These are phyloP conservation scores for Blastocystis sp. DNA, from an alignment of 352 stramenopile species.

Conservation along the genomic window DNA sequence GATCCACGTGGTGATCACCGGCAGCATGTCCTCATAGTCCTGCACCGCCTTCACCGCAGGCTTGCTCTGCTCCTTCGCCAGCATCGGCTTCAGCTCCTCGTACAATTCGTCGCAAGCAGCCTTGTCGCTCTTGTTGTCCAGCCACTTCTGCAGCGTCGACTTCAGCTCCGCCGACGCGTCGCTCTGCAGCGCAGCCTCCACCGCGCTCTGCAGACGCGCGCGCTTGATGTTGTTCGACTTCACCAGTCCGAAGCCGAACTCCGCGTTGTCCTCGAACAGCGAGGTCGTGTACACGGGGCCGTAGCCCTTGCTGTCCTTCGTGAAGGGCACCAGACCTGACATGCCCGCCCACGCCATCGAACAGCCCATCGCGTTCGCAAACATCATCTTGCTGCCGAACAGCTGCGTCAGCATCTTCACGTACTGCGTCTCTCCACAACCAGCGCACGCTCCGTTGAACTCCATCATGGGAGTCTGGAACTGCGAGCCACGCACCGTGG, in stretches of 20 bases:
- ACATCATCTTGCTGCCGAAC: conserved; percentile 66
- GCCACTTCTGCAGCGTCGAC: conserved; percentile 64
- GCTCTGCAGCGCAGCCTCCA: conserved; percentile 58
- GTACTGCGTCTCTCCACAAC: conserved; percentile 64
- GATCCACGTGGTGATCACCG: conserved; percentile 66
- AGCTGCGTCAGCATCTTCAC: conserved; percentile 66
- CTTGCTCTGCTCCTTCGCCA: conserved; percentile 47
- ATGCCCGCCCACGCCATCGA: conserved; percentile 63
- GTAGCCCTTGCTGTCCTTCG: conserved; percentile 59
- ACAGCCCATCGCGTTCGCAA: conserved; percentile 66
- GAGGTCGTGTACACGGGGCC: conserved; percentile 62
- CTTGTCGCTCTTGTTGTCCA: conserved; percentile 64
- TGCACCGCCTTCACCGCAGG: conserved; percentile 61
- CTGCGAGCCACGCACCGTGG: conserved; percentile 63
- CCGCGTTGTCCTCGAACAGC: conserved; percentile 66
- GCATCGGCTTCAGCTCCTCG: conserved; percentile 59
- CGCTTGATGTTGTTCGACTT: conserved; percentile 62
- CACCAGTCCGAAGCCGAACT: conserved; percentile 59
- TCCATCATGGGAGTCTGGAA: conserved; percentile 65
- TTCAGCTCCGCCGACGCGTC: conserved; percentile 61
- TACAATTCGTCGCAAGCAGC: conserved; percentile 63
- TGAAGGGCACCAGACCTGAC: conserved; percentile 65
- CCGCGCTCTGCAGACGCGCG: conserved; percentile 61
- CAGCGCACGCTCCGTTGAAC: conserved; percentile 64
- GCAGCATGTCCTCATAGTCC: conserved; percentile 65